Evolutionary conservation across 2,329 filamentous ascomycete genomes (phyloP), one percentile per base, ranked within the genome.

Genomic region (Colletotrichum sp.): DNA sequence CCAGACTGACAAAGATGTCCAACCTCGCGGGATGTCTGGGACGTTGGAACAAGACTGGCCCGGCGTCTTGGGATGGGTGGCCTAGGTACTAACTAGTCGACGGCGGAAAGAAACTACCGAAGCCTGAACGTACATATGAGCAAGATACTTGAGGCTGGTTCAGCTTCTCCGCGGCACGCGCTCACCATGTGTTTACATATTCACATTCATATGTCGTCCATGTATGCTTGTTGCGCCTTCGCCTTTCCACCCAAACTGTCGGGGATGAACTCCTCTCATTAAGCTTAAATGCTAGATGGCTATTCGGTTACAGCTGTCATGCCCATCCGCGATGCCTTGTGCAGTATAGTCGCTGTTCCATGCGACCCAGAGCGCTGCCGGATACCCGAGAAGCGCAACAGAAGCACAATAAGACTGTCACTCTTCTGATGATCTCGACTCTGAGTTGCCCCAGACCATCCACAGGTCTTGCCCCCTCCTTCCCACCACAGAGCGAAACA

Each of bases 241-340:
- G 38, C 13, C 24, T 21, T 73, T 18, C 21, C 32, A 26, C 18
- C 43, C 56, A 65, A 26, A 21, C 34, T 7, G 16, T 43, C 28
- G 56, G 73, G 64, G 16, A 32, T 6, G 24, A 43, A 56, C 32
- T 34, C 69, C 64, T 75, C 56, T 28, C 26, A 36, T 73, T 75
- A 75, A 75, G 73, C 73, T 75, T 75, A 75, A 75, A 75, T 65
- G 70, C 56, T 61, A 66, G 70, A 64, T 56, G 15, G 61, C 32
- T 55, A 38, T 30, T 28, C 18, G 60, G 28, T 66, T n/a, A 38
- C 62, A 36, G 13, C 56, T 43, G 48, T 58, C 73, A 58, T 8
- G 64, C 56, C 61, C 69, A 56, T 70, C 69, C 62, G 56, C 69
- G 43, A 68, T 68, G 56, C 64, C 70, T 12, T 36, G 69, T 72